Evolutionary conservation across 768 basidiomycete species (phyloP).

Genomic region (Sarcomyxa edulis): DNA sequence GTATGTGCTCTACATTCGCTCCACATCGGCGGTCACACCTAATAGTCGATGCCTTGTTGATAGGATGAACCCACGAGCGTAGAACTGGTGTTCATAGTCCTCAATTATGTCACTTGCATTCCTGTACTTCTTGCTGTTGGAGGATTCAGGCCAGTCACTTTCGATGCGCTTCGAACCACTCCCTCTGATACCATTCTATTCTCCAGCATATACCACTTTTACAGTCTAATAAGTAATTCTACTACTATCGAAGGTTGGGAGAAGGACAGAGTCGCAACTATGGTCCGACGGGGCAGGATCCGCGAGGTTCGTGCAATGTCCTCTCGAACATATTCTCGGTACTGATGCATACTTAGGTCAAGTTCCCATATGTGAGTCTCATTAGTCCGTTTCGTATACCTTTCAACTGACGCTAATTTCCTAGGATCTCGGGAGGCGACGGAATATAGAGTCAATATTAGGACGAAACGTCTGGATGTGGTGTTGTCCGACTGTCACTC

Average conservation of each 20-base stretch:
- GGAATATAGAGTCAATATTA: constrained; percentile 74
- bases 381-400: not conserved
- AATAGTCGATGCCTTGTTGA: not conserved
- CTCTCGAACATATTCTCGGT: constrained; percentile 1
- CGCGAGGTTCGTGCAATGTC: constrained; percentile 46
- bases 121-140: constrained; percentile 89
- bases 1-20: constrained; percentile 30
- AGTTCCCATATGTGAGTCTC: constrained; percentile 83
- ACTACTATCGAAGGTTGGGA: constrained; percentile 99
- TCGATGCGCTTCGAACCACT: not conserved
- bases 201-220: constrained; percentile 80
- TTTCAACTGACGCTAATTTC: constrained; percentile 10
- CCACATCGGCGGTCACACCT: not conserved
- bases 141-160: constrained; percentile 65
- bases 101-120: constrained; percentile 81
- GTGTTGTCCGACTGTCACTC: constrained; percentile 71
- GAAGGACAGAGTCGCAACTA: constrained; percentile 87
- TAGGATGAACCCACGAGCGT: constrained; percentile 63
- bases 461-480: constrained; percentile 73
- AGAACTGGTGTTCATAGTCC: constrained; percentile 80
- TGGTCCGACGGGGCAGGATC: constrained; percentile 83
- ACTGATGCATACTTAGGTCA: constrained; percentile 68
- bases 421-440: constrained; percentile 73
- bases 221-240: constrained; percentile 67
- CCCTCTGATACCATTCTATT: not conserved